Conservation (phyloP, 441 rosid species). For the Sinapis alba region DNA sequence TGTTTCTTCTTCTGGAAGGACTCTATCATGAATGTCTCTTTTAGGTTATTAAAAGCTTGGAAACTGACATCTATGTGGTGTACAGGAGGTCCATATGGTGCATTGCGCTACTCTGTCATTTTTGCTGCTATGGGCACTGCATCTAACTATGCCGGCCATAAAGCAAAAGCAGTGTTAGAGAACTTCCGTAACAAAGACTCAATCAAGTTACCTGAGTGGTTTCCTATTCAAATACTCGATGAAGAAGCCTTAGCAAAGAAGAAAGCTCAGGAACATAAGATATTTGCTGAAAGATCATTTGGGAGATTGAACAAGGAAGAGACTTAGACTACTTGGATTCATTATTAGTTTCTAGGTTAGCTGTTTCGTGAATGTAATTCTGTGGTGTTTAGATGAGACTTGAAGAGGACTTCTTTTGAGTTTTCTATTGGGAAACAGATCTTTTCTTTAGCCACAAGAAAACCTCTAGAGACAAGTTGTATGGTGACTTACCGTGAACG, state of each 20-base stretch:
- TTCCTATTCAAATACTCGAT: conserved; percentile 78
- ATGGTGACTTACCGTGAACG: conserved; percentile 12
- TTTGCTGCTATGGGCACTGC: conserved; percentile 71
- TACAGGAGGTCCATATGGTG: conserved; percentile 83
- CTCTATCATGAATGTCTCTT: background rate
- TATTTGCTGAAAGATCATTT: conserved; percentile 46
- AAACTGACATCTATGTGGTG: conserved; percentile 13
- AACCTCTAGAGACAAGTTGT: conserved; percentile 7
- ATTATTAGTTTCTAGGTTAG: background rate
- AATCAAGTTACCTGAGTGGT: conserved; percentile 84
- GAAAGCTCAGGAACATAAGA: conserved; percentile 63
- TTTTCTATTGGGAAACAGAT: background rate
- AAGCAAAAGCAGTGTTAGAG: conserved; percentile 49
- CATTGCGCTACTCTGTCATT: conserved; percentile 64
- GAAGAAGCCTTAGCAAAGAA: conserved; percentile 82
- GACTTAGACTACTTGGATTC: conserved; percentile 42
- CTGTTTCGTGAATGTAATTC: conserved; percentile 15
- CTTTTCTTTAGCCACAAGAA: background rate
- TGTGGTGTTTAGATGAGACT: conserved; percentile 13
- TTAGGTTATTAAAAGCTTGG: background rate
- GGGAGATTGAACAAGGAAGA: conserved; percentile 69
- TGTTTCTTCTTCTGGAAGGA: too few relatives aligned
- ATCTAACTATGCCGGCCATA: conserved; percentile 57
- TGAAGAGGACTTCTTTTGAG: background rate
- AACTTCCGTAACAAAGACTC: conserved; percentile 40